Evolutionary conservation across 1,284 basidiomycete genomes (phyloP), one percentile per base, ranked within the genome.

Genomic region (Tetrapyrgos nigripes): DNA sequence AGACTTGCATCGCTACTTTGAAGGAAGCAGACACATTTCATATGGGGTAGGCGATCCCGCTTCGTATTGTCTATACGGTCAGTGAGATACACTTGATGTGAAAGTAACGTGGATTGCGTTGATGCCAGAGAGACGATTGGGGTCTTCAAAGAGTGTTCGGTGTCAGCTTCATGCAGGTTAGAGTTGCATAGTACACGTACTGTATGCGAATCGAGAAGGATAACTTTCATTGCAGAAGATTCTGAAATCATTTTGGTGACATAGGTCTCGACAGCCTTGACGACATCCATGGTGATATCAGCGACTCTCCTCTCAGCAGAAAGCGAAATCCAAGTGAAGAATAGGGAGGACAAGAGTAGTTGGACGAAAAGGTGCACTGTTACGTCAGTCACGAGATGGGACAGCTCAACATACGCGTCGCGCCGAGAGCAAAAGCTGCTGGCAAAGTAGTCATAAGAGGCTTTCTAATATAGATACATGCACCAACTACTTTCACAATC

Each of bases 51-150:
- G 17, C 93, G 79, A 70, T 96, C 94, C 63, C 92, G 88, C 65
- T 88, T 87, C 70, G 80, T 83, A 75, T 98, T 98, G 80, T 97
- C 96, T 71, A 99, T 93, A 58, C 95, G 85, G 78, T 99, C 97
- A 1, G 97, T 99, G 53, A 99, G 86, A 75, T 99, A 99, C 21
- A 99, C 94, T 72, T 99, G 96, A 67, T 98, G 94, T 3, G 94
- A 88, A n/a, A 99, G 81, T 23, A 99, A 83, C 10, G 91, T 91
- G 2, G 95, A 96, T 70, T 99, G 97, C 0, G 97, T 99, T 2
- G 95, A 91, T 3, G 96, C 93, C 8, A 98, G 83, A 2, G 96
- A 98, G 11, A 99, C 92, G 64, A 98, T 97, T 1, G 97, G 95
- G n/a, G 97, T 98, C 95, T 97, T 66, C 1, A 58, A 26, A 55